Percentiles rank a stretch among this genome's conserved stretches.
phyloP scores from a whole-genome alignment of 2,329 filamentous ascomycete genomes.

The Neonectria faginata region DNA sequence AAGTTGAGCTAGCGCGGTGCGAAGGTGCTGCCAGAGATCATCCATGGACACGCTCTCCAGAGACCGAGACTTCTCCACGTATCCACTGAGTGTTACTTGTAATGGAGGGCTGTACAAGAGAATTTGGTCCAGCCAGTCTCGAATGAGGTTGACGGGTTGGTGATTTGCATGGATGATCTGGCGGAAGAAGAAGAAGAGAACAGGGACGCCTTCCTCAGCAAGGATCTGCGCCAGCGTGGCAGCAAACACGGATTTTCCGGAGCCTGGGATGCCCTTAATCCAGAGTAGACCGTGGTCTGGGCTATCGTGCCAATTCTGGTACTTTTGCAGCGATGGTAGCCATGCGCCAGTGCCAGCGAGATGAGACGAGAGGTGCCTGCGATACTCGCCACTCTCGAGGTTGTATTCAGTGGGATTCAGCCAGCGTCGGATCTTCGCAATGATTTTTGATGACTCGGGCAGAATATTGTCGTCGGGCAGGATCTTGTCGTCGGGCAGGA shows the following conservation, averaged over 20 bases:
- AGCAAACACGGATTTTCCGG: conserved; percentile 51
- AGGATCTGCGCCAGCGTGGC: conserved; percentile 38
- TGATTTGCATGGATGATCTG: conserved; percentile 52
- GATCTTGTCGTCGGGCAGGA: not conserved
- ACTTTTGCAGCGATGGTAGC: conserved; percentile 22
- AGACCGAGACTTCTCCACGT: not conserved
- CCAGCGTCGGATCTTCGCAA: conserved; percentile 41
- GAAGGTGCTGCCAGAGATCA: conserved; percentile 47
- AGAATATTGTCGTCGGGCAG: not conserved
- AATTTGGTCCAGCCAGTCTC: conserved; percentile 51
- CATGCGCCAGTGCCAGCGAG: conserved; percentile 32
- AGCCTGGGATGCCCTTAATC: conserved; percentile 51
- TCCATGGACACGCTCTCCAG: conserved; percentile 25
- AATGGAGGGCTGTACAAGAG: conserved; percentile 46
- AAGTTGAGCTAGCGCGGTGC: conserved; percentile 27
- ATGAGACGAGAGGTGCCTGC: conserved; percentile 39
- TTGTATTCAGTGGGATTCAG: conserved; percentile 45
- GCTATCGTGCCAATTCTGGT: conserved; percentile 27
- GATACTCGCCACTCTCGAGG: conserved; percentile 40
- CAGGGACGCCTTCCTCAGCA: conserved; percentile 30
- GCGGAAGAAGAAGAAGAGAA: conserved; percentile 53
- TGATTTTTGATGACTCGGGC: not conserved
- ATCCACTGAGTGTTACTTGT: conserved; percentile 37
- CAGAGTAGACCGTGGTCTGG: conserved; percentile 34
- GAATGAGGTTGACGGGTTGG: conserved; percentile 41